Percentiles rank a stretch among this genome's conserved stretches.
These are phyloP conservation scores for Lipomyces lipofer DNA, from an alignment of 805 yeast species.

Conservation along the genomic window DNA sequence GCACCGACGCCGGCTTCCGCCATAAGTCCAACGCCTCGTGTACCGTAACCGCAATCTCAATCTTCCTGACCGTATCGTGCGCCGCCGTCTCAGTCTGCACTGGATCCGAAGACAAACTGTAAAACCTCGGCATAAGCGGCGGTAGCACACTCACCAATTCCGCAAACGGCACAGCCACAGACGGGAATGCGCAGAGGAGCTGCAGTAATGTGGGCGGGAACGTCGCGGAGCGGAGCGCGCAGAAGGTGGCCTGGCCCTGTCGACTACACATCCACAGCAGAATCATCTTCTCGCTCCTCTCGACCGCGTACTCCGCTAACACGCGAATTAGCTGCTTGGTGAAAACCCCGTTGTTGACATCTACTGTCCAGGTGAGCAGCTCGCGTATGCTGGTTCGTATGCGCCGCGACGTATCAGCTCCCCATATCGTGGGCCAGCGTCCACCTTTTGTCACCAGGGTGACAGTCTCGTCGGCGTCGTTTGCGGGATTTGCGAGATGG, in stretches of 20 bases:
- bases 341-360: conserved; percentile 30
- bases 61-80: conserved; percentile 8
- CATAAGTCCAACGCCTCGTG: conserved; percentile 33
- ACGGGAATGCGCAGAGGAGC: conserved; percentile 68
- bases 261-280: conserved; percentile 32
- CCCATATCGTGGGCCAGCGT: conserved; percentile 38
- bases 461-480: conserved; percentile 16
- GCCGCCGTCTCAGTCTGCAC: conserved; percentile 1
- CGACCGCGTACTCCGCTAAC: conserved; percentile 27
- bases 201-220: conserved; percentile 55
- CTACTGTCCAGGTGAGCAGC: conserved; percentile 34
- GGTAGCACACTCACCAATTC: conserved; percentile 71
- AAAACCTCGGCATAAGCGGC: conserved; percentile 67
- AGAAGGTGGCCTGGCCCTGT: conserved; percentile 32
- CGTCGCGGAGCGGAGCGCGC: conserved; percentile 28
- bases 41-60: conserved; percentile 36
- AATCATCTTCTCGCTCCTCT: conserved; percentile 25
- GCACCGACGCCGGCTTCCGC: conserved; percentile 17
- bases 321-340: conserved; percentile 32
- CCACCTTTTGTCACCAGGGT: conserved; percentile 30
- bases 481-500: conserved; percentile 13
- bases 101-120: conserved; percentile 69
- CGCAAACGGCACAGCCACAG: conserved; percentile 63
- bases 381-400: conserved; percentile 30
- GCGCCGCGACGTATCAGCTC: conserved; percentile 31